Conservation (phyloP, 2,329 filamentous ascomycete species). For the Pestalotiopsis sp. region DNA sequence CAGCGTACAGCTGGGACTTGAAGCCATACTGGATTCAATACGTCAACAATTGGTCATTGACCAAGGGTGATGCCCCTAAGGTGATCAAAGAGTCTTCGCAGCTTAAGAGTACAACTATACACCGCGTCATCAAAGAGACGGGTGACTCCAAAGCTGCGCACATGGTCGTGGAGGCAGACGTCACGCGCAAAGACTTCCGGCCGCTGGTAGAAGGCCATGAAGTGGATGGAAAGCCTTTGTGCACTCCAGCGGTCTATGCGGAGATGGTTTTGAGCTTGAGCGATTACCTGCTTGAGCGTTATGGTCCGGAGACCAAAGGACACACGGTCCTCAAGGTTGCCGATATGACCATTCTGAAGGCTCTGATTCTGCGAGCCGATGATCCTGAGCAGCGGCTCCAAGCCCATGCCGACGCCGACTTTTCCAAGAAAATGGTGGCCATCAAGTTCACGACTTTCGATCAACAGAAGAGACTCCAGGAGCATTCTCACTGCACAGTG, state of each 20-base stretch:
- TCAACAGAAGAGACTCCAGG: slow-evolving; percentile 18
- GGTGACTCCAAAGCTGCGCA: slow-evolving; percentile 41
- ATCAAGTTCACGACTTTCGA: slow-evolving; percentile 38
- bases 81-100: background rate
- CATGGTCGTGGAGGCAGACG: slow-evolving; percentile 55
- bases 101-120: slow-evolving; percentile 22
- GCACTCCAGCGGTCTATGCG: slow-evolving; percentile 52
- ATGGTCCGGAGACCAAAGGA: slow-evolving; percentile 43
- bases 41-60: slow-evolving; percentile 61
- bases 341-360: slow-evolving; percentile 54
- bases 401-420: slow-evolving; percentile 50
- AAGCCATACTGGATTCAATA: slow-evolving; percentile 56
- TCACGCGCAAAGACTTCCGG: slow-evolving; percentile 57
- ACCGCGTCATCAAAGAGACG: slow-evolving; percentile 36
- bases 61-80: slow-evolving; percentile 48
- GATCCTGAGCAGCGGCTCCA: slow-evolving; percentile 45
- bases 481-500: slow-evolving; percentile 23
- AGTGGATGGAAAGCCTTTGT: slow-evolving; percentile 29
- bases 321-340: slow-evolving; percentile 45
- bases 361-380: slow-evolving; percentile 46
- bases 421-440: slow-evolving; percentile 40
- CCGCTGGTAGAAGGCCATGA: slow-evolving; percentile 48
- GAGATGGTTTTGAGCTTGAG: slow-evolving; percentile 62
- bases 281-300: slow-evolving; percentile 55
- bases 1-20: slow-evolving; percentile 63